Evolutionary conservation across 2,329 filamentous ascomycete genomes (phyloP).

Genomic region (Diplodia scrobiculata): DNA sequence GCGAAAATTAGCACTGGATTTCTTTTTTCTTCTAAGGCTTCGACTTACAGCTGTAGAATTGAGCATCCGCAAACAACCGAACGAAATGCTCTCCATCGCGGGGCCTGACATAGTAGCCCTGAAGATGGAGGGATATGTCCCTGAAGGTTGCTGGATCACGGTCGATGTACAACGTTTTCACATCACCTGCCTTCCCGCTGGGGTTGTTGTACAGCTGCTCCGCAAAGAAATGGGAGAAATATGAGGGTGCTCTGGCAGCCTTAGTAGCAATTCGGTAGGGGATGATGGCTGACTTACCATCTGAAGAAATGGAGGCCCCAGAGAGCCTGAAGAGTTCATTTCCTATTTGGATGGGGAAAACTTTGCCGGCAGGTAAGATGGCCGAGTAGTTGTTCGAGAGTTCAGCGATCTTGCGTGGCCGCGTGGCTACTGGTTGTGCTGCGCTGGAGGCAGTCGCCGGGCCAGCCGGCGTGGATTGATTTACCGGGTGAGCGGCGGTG

Average conservation of each 20-base stretch:
- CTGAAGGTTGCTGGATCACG: conserved; percentile 85
- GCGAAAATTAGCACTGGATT: background rate
- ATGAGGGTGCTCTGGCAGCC: conserved; percentile 77
- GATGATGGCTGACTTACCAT: conserved; percentile 59
- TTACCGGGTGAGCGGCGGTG: conserved; percentile 30
- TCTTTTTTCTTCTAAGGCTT: conserved; percentile 40
- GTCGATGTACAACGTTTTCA: conserved; percentile 91
- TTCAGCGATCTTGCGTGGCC: conserved; percentile 22
- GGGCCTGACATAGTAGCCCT: conserved; percentile 84
- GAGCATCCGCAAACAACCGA: conserved; percentile 87
- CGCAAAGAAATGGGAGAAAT: conserved; percentile 92
- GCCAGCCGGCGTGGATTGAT: background rate
- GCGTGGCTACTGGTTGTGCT: background rate
- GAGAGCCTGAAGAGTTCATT: conserved; percentile 69
- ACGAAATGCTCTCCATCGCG: conserved; percentile 85
- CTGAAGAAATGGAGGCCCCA: conserved; percentile 69
- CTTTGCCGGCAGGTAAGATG: conserved; percentile 68
- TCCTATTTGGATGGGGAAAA: conserved; percentile 71
- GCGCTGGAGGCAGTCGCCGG: background rate
- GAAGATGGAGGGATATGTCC: conserved; percentile 86
- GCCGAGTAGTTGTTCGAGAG: conserved; percentile 17
- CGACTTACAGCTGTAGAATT: conserved; percentile 73
- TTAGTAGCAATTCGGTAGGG: conserved; percentile 45
- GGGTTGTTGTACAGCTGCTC: conserved; percentile 71
- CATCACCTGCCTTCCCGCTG: conserved; percentile 55